Evolutionary conservation across 306 rosid genomes (phyloP), one percentile per base, ranked within the genome.

Genomic region (Quercus variabilis): DNA sequence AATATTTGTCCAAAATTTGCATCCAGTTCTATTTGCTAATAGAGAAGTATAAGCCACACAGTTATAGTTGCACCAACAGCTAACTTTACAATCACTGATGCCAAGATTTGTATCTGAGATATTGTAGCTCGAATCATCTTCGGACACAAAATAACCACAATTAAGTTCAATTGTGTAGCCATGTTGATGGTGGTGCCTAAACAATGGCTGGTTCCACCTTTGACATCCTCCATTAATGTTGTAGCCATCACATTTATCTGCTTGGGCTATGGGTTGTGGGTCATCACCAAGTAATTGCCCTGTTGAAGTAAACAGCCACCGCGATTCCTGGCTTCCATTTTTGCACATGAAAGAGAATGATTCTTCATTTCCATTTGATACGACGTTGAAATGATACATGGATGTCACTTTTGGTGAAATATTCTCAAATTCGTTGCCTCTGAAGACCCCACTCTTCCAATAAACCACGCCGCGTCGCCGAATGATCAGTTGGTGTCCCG

Each of bases 61-160:
- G 18, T 15, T 12, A 13, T 80, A 81, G 6, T 74, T 51, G 12
- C 46, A 20, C 85, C 83, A 71, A 18, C 88, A 85, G 11, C 6
- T 33, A 5, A 4, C 33, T 33, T 28, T n/a, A 63, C 85, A 82
- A 46, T 82, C 79, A 64, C 51, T 74, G n/a, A n/a, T 51, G 49
- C 6, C 28, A 18, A 41, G 49, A 28, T 41, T 41, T 41, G 46
- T 41, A 41, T 41, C 23, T 20, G 26, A 1, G 20, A 18, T 19
- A 11, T 41, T 41, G 46, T 41, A 41, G 46, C 46, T 41, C 3
- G 46, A 8, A 41, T 41, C 3, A 41, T 2, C 46, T 41, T 8
- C 46, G 2, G 12, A 41, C 11, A 8, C 75, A 38, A 56, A 69
- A 43, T 69, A 78, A 3, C 64, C 31, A n/a, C 9, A 23, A 9